Percentiles rank a stretch among this genome's conserved stretches.
Conservation (phyloP, 1,139 yeast species). For the Yamadazyma friedrichii region DNA sequence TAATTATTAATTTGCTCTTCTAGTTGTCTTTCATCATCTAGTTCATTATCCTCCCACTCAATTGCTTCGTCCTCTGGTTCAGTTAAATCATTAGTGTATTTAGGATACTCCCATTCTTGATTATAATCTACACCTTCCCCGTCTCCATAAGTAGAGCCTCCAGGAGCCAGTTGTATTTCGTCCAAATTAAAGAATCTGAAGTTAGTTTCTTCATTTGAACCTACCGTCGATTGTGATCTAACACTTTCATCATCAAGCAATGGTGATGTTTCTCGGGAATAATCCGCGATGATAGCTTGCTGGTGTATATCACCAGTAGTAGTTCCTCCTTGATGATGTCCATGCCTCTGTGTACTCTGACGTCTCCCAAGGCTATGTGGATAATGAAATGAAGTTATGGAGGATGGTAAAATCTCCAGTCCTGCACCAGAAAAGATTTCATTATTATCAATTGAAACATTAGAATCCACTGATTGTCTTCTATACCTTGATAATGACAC, state of each 20-base stretch:
- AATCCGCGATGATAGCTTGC: neutral
- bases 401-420: slow-evolving; percentile 84
- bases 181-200: slow-evolving; percentile 82
- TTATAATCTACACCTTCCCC: slow-evolving; percentile 55
- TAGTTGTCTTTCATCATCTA: slow-evolving; percentile 5
- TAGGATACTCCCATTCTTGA: slow-evolving; percentile 63
- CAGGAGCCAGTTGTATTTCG: slow-evolving; percentile 84
- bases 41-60: slow-evolving; percentile 4
- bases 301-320: neutral
- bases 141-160: slow-evolving; percentile 76
- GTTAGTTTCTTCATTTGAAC: slow-evolving; percentile 34
- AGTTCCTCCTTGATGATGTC: neutral
- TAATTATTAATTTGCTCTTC: slow-evolving; percentile 18
- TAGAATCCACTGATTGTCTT: slow-evolving; percentile 37
- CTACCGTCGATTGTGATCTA: slow-evolving; percentile 26
- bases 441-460: slow-evolving; percentile 41
- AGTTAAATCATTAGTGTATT: slow-evolving; percentile 21
- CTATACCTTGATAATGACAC: slow-evolving; percentile 10
- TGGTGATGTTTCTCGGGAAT: slow-evolving; percentile 39
- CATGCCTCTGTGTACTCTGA: slow-evolving; percentile 1
- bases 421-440: slow-evolving; percentile 93
- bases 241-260: slow-evolving; percentile 29
- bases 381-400: slow-evolving; percentile 86
- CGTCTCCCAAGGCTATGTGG: slow-evolving; percentile 45
- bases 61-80: slow-evolving; percentile 5